Percentiles rank a stretch among this genome's conserved stretches.
phyloP scores from a whole-genome alignment of 306 rosid species.

The Hippophae gyantsensis region DNA sequence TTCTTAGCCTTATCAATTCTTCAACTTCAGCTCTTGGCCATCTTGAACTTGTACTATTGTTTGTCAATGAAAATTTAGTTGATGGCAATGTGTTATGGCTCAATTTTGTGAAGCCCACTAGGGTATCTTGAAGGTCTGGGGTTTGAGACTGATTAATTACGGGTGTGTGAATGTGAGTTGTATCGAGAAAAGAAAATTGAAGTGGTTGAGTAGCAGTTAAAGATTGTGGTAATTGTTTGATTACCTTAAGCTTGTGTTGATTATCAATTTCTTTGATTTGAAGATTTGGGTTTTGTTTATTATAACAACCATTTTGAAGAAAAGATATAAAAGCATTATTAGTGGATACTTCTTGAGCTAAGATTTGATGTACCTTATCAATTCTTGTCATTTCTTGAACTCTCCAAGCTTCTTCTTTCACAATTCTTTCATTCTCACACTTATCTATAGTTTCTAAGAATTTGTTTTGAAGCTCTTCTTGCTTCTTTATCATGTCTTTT shows the following conservation, averaged over 20 bases:
- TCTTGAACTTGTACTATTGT: conserved; percentile 18
- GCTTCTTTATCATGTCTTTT: conserved; percentile 53
- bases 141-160: no score
- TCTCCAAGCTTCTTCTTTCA: conserved; percentile 60
- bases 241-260: neutral
- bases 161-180: no score
- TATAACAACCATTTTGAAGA: conserved; percentile 43
- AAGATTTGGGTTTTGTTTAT: neutral
- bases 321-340: conserved; percentile 58
- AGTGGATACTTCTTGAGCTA: conserved; percentile 60
- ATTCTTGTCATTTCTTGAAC: conserved; percentile 54
- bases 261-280: neutral
- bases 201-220: neutral
- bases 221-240: neutral
- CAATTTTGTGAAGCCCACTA: no score
- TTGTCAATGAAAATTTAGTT: no score
- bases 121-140: no score
- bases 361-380: conserved; percentile 48
- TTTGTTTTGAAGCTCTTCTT: conserved; percentile 65
- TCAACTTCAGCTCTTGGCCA: conserved; percentile 79
- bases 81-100: no score
- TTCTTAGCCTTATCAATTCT: conserved; percentile 50
- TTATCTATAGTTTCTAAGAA: conserved; percentile 64
- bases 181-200: no score
- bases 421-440: conserved; percentile 47